These are phyloP conservation scores for Trichoderma erinaceum DNA, from an alignment of 495 filamentous ascomycete species.

Conservation along the genomic window DNA sequence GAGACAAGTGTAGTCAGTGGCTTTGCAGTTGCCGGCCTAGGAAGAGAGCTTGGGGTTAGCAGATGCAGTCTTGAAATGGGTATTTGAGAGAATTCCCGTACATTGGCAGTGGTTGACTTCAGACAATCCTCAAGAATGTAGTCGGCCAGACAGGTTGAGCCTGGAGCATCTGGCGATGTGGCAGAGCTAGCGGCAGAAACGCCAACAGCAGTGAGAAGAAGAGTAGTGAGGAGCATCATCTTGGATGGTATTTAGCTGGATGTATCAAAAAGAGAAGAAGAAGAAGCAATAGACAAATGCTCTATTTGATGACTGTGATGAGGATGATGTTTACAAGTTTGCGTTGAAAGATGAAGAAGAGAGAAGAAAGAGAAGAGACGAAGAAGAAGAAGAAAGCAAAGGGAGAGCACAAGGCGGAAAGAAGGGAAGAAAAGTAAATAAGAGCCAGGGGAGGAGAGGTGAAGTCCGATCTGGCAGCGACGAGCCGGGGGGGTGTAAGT, in stretches of 20 bases:
- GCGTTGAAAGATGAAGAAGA: not conserved
- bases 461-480: conserved; percentile 5
- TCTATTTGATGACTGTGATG: not conserved
- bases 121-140: conserved; percentile 17
- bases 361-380: not conserved
- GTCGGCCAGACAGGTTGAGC: conserved; percentile 12
- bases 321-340: not conserved
- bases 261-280: not conserved
- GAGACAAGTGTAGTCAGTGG: conserved; percentile 14
- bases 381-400: not conserved
- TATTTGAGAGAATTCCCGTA: not conserved
- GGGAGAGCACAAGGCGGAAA: not conserved
- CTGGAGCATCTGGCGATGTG: not conserved
- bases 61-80: not conserved
- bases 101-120: not conserved
- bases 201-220: not conserved
- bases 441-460: conserved; percentile 1
- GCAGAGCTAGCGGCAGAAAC: conserved; percentile 12
- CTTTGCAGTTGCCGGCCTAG: not conserved
- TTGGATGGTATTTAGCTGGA: conserved; percentile 3
- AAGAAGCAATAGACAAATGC: not conserved
- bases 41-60: not conserved
- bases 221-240: conserved; percentile 14
- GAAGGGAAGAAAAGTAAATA: not conserved
- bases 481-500: conserved; percentile 8